Conservation (phyloP, 805 yeast genomes). For the Millerozyma miso region DNA sequence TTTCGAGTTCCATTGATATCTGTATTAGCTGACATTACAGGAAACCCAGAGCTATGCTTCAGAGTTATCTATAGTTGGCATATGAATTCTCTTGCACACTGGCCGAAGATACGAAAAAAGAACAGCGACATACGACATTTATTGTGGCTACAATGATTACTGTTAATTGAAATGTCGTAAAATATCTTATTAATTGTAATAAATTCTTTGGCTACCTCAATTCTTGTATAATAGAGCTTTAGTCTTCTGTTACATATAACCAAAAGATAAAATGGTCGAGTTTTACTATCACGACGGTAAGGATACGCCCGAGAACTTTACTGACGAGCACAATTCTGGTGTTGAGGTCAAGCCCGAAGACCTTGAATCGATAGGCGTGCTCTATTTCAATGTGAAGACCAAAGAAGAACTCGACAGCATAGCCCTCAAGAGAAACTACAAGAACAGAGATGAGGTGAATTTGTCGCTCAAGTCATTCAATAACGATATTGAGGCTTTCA, state of each 20-base stretch:
- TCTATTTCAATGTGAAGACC: constrained; percentile 50
- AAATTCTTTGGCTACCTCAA: neutral
- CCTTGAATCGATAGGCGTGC: constrained; percentile 61
- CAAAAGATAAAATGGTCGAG: constrained; percentile 22
- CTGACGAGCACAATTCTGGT: constrained; percentile 73
- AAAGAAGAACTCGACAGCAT: constrained; percentile 57
- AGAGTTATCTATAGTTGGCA: too few species aligned
- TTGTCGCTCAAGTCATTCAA: constrained; percentile 60
- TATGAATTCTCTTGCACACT: neutral
- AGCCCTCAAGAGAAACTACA: constrained; percentile 69
- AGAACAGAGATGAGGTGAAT: constrained; percentile 70
- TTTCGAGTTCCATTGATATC: constrained; percentile 1
- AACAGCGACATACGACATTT: neutral
- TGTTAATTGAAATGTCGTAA: neutral
- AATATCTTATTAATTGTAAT: neutral
- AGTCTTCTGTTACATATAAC: neutral
- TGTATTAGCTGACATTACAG: neutral
- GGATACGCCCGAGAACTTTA: constrained; percentile 50
- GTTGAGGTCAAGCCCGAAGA: constrained; percentile 44
- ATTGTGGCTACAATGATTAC: neutral
- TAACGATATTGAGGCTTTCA: constrained; percentile 50
- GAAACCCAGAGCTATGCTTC: too few species aligned
- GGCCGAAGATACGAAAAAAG: neutral
- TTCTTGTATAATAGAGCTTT: too few species aligned
- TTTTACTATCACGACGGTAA: constrained; percentile 65